These are phyloP conservation scores for Wallemia hederae DNA, from an alignment of 1,284 basidiomycete species.

Conservation along the genomic window DNA sequence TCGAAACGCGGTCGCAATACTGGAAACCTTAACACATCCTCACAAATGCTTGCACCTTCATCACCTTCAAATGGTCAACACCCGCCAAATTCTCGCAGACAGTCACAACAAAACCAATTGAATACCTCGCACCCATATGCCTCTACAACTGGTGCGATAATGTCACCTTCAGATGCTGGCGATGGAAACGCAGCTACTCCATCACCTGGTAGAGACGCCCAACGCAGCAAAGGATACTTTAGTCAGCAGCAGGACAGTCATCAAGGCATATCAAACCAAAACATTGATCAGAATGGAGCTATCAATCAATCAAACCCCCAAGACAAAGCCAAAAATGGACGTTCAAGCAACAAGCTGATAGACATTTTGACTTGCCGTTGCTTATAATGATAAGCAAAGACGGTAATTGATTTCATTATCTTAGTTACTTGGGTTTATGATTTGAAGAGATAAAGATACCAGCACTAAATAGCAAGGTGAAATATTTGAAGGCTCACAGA, in stretches of 20 bases:
- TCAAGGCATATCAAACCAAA: not conserved
- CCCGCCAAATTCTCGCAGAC: constrained; percentile 5
- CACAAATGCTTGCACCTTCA: constrained; percentile 28
- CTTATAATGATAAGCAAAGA: not conserved
- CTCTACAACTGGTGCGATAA: constrained; percentile 19
- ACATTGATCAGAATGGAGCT: not conserved
- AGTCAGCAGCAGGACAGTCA: not conserved
- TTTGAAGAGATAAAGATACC: not conserved
- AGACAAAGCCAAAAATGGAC: not conserved
- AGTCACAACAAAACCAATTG: constrained; percentile 19
- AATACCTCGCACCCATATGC: constrained; percentile 32
- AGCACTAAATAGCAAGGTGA: too few relatives aligned
- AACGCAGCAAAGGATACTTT: not conserved
- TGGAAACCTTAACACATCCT: constrained; percentile 12
- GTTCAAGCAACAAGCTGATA: not conserved
- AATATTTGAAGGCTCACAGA: too few relatives aligned
- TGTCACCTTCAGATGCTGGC: constrained; percentile 20
- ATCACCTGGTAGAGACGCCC: not conserved
- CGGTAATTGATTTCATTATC: too few relatives aligned
- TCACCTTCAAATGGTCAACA: not conserved
- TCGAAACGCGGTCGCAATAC: constrained; percentile 29
- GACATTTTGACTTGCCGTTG: not conserved
- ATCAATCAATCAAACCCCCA: not conserved
- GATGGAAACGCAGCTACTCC: not conserved
- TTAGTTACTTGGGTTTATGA: too few relatives aligned